These are phyloP conservation scores for Nicotiana rustica DNA, from an alignment of 305 asterid genomes.

Conservation along the genomic window DNA sequence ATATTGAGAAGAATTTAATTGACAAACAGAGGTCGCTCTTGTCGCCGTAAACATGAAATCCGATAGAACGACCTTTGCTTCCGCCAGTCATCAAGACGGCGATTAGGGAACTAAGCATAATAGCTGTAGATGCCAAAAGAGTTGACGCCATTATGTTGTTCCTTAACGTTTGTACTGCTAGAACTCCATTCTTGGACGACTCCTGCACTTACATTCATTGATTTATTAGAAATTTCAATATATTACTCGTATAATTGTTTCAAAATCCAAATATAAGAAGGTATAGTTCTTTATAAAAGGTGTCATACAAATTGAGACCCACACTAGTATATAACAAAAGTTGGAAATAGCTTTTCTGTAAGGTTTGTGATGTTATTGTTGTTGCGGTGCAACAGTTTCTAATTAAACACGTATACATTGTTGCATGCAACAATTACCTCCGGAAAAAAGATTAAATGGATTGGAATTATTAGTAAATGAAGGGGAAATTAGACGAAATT, in stretches of 20 bases:
- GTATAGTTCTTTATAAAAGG: too few relatives aligned
- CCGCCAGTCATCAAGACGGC: conserved; percentile 69
- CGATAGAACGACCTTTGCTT: conserved; percentile 34
- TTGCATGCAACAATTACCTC: not conserved
- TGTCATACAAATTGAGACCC: too few relatives aligned
- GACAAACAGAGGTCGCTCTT: conserved; percentile 53
- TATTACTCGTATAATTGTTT: too few relatives aligned
- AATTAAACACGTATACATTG: not conserved
- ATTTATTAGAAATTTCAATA: not conserved
- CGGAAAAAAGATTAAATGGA: not conserved
- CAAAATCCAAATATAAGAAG: too few relatives aligned
- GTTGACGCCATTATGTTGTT: conserved; percentile 96
- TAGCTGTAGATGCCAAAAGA: conserved; percentile 78
- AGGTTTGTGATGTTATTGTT: too few relatives aligned
- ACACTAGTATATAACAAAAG: too few relatives aligned
- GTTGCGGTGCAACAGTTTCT: not conserved
- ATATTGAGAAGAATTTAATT: conserved; percentile 66
- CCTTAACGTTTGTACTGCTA: conserved; percentile 83
- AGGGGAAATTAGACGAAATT: not conserved
- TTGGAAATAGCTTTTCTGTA: too few relatives aligned
- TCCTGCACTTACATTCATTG: conserved; percentile 47
- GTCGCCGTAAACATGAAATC: conserved; percentile 48
- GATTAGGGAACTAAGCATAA: conserved; percentile 81
- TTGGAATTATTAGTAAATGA: too few relatives aligned
- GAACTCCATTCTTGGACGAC: conserved; percentile 53